Evolutionary conservation across 2,329 filamentous ascomycete species (phyloP).

Genomic region (Sclerotinia spermophila): DNA sequence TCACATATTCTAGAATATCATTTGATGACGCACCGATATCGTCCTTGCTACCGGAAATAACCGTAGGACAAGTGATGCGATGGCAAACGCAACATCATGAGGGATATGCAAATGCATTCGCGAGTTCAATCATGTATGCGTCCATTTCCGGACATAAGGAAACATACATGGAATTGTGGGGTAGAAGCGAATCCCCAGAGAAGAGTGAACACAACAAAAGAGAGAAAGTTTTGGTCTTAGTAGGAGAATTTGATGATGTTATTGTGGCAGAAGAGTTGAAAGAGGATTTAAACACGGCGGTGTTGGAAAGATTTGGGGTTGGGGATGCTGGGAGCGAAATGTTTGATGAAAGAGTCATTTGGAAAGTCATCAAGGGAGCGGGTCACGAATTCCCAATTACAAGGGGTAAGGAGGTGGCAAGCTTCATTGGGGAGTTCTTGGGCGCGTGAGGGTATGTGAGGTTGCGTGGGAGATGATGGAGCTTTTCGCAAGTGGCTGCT

Average conservation of each 20-base stretch:
- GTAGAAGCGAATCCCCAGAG: neutral
- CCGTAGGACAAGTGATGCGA: constrained; percentile 41
- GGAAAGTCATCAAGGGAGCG: constrained; percentile 49
- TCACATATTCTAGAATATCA: constrained; percentile 16
- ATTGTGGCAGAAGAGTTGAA: constrained; percentile 46
- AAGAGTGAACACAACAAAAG: constrained; percentile 38
- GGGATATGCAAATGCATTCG: constrained; percentile 59
- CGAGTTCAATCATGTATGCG: constrained; percentile 53
- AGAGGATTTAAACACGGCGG: constrained; percentile 24
- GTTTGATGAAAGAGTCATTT: constrained; percentile 44
- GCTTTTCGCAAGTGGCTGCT: no score
- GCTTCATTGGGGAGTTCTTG: neutral
- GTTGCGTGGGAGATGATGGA: neutral
- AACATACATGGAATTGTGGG: constrained; percentile 47
- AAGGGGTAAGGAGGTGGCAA: constrained; percentile 41
- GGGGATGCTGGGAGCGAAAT: neutral
- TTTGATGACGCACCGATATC: constrained; percentile 29
- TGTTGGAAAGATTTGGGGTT: constrained; percentile 18
- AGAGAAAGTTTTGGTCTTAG: constrained; percentile 50
- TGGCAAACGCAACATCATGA: constrained; percentile 56
- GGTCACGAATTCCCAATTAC: constrained; percentile 62
- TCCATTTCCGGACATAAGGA: constrained; percentile 52
- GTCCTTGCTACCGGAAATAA: constrained; percentile 23
- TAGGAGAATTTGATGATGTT: constrained; percentile 46
- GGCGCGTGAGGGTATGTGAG: neutral